These are phyloP conservation scores for Lodderomyces margitis DNA, from an alignment of 1,139 yeast species.

Conservation along the genomic window DNA sequence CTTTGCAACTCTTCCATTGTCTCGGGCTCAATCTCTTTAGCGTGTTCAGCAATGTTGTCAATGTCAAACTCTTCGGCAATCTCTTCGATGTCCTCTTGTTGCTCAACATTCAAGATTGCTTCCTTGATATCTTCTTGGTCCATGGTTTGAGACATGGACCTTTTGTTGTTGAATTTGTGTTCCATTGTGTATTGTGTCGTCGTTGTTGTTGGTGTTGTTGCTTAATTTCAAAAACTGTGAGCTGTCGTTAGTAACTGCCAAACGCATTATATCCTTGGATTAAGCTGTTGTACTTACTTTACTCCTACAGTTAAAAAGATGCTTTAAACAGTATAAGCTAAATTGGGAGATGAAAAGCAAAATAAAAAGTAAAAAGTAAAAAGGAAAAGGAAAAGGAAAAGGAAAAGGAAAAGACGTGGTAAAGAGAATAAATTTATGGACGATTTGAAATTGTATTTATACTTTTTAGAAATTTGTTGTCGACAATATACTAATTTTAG, in stretches of 20 bases:
- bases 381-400: background rate
- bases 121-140: constrained; percentile 13
- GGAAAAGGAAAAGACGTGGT: background rate
- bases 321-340: background rate
- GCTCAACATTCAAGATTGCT: constrained; percentile 13
- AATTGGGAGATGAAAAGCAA: no score
- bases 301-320: background rate
- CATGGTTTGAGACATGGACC: constrained; percentile 14
- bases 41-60: constrained; percentile 7
- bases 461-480: no score
- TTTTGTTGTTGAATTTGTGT: constrained; percentile 14
- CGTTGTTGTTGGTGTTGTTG: background rate
- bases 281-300: background rate
- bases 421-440: background rate
- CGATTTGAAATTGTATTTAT: background rate
- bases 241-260: no score
- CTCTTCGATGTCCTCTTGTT: constrained; percentile 11
- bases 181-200: constrained; percentile 8
- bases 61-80: constrained; percentile 10
- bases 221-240: background rate
- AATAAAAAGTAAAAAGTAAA: background rate
- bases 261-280: background rate
- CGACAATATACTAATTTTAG: no score
- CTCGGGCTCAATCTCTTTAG: constrained; percentile 3
- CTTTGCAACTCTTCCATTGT: constrained; percentile 12